phyloP scores from a whole-genome alignment of 2,329 filamentous ascomycete species.

The Parafenestella ontariensis region DNA sequence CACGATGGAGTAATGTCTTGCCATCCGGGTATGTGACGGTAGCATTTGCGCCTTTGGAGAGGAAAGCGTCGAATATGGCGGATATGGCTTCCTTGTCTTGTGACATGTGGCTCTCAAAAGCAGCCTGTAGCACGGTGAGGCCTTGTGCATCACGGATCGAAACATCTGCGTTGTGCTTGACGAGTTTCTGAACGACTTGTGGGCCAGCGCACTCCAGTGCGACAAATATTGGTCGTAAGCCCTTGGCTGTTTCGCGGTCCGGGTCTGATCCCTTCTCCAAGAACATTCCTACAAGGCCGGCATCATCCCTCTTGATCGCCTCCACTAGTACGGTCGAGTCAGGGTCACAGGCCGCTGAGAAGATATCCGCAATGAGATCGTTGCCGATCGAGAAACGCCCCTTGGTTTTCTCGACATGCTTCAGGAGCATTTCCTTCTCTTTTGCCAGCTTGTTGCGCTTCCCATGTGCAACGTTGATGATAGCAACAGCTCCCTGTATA shows the following conservation, averaged over 20 bases:
- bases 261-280: slow-evolving; percentile 40
- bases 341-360: slow-evolving; percentile 41
- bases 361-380: slow-evolving; percentile 43
- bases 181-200: slow-evolving; percentile 34
- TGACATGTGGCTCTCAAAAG: slow-evolving; percentile 30
- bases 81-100: slow-evolving; percentile 32
- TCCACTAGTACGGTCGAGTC: slow-evolving; percentile 44
- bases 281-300: slow-evolving; percentile 37
- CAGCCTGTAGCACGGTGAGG: slow-evolving; percentile 34
- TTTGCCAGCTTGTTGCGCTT: slow-evolving; percentile 34
- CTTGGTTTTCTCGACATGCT: slow-evolving; percentile 36
- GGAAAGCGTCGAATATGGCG: slow-evolving; percentile 30
- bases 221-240: slow-evolving; percentile 36
- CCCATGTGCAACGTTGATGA: slow-evolving; percentile 38
- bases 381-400: slow-evolving; percentile 38
- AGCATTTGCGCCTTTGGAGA: slow-evolving; percentile 33
- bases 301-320: slow-evolving; percentile 40
- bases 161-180: slow-evolving; percentile 39
- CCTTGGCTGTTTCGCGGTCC: slow-evolving; percentile 30
- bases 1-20: slow-evolving; percentile 40
- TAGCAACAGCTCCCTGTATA: slow-evolving; percentile 39
- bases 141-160: slow-evolving; percentile 29
- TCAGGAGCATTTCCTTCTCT: slow-evolving; percentile 42
- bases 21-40: slow-evolving; percentile 33
- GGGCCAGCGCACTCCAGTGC: slow-evolving; percentile 35